Base-by-base conservation (phyloP, 495 filamentous ascomycete genomes). In the Penicillium atrosanguineum region DNA sequence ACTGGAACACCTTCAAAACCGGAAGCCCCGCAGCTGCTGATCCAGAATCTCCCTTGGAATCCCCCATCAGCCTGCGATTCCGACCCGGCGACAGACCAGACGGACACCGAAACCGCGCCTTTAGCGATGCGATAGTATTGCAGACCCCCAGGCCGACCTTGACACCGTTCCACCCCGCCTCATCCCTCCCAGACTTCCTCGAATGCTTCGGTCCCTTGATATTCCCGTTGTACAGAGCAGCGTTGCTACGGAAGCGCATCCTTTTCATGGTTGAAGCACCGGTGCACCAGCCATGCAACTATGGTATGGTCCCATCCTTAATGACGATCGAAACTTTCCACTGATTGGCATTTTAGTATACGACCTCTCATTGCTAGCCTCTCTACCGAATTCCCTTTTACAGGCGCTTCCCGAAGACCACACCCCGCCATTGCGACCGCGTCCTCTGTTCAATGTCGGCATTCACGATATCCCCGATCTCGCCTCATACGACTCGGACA, bases 321-420 rank as follows among this genome's bases (percentile, higher is more conserved):
- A 40, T 8, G 6, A 28, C 11, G 16, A 7, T 16, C 1, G n/a
- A 37, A 29, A 21, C 37, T 41, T 6, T 1, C 20, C 9, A 25
- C 25, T 41, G n/a, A 42, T 29, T 15, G 7, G 14, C 46, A 18
- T 55, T 55, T 69, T 45, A 95, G 94, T 96, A 51, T 97, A 97
- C 67, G 83, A 94, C 72, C 84, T 97, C 26, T 95, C 93, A n/a
- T 77, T 97, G 43, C 72, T 98, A 44, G 90, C 93, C 81, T 97
- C 53, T 80, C 86, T 61, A 60, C 84, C 60, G 70, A 88, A 60
- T 76, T 87, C 56, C 67, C 71, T 90, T 21, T 76, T 96, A 20
- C 79, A 87, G 11, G 66, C 84, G 3, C 71, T 79, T 45, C 68
- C 79, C 56, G 25, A 59, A 21, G 63, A 68, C 31, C 52, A 49